phyloP scores from a whole-genome alignment of 2,329 filamentous ascomycete genomes.

The Arthroderma sp. region DNA sequence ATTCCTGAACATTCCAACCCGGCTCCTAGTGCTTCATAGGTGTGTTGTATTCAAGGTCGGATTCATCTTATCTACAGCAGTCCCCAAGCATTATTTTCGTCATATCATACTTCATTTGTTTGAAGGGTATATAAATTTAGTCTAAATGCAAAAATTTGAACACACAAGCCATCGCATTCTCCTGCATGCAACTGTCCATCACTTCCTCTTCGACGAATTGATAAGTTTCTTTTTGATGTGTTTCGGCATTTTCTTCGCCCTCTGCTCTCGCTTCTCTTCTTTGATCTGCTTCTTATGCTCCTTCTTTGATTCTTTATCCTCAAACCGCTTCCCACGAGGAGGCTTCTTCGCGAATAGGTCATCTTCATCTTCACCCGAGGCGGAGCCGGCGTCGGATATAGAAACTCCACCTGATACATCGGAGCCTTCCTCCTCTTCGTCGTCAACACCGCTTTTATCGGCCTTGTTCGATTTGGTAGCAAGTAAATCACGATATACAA shows the following conservation, averaged over 20 bases:
- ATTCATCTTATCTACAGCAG: too few relatives aligned
- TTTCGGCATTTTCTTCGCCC: constrained; percentile 93
- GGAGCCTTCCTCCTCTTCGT: constrained; percentile 21
- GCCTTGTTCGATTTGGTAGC: constrained; percentile 36
- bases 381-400: constrained; percentile 28
- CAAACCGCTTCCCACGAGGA: constrained; percentile 70
- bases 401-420: constrained; percentile 27
- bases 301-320: constrained; percentile 83
- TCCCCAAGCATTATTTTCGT: too few relatives aligned
- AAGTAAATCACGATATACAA: constrained; percentile 75
- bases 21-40: too few relatives aligned
- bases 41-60: too few relatives aligned
- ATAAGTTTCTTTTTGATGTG: constrained; percentile 85
- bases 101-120: background rate
- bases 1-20: too few relatives aligned
- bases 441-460: constrained; percentile 17
- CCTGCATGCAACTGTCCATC: constrained; percentile 1
- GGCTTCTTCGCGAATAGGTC: constrained; percentile 50
- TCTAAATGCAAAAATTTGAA: background rate
- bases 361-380: constrained; percentile 22
- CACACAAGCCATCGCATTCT: background rate
- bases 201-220: constrained; percentile 30
- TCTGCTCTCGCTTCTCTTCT: constrained; percentile 85
- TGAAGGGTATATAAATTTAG: background rate
- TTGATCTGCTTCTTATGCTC: constrained; percentile 84